These are phyloP conservation scores for Sordariomycetes sp. DNA, from an alignment of 2,329 filamentous ascomycete genomes.

Conservation along the genomic window DNA sequence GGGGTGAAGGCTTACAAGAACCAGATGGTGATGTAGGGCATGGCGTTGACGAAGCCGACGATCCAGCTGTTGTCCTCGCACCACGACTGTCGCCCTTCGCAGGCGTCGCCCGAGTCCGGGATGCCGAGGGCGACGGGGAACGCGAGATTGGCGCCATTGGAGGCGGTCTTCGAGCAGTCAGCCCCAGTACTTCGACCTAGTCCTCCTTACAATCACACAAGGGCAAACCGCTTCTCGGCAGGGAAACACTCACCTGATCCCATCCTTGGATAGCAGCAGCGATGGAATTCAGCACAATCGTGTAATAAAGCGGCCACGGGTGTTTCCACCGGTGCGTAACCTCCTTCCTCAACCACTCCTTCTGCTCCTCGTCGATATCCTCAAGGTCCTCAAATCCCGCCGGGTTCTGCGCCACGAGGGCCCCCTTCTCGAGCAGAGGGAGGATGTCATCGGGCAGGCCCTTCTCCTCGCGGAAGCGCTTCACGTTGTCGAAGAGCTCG, in stretches of 20 bases:
- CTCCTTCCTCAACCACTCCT: conserved; percentile 26
- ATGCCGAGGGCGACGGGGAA: conserved; percentile 34
- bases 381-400: conserved; percentile 33
- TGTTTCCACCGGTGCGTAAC: conserved; percentile 37
- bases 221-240: too few relatives aligned
- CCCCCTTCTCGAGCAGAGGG: conserved; percentile 20
- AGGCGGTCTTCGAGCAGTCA: conserved; percentile 21
- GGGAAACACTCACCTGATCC: conserved; percentile 22
- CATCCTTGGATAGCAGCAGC: conserved; percentile 41
- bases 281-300: conserved; percentile 38
- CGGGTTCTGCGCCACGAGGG: conserved; percentile 24
- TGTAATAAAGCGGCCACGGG: conserved; percentile 36
- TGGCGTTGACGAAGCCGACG: conserved; percentile 48
- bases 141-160: conserved; percentile 35
- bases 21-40: conserved; percentile 28
- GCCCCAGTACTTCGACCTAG: too few relatives aligned
- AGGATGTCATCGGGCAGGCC: conserved; percentile 32
- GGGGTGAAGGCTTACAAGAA: conserved; percentile 25
- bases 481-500: conserved; percentile 41
- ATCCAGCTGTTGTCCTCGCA: conserved; percentile 43
- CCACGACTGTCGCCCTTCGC: background rate
- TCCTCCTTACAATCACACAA: too few relatives aligned
- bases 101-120: conserved; percentile 21
- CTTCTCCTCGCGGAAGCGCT: conserved; percentile 38
- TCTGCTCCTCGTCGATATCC: conserved; percentile 32